These are phyloP conservation scores for Euphorbia tirucalli DNA, from an alignment of 345 rosid species.

Conservation along the genomic window DNA sequence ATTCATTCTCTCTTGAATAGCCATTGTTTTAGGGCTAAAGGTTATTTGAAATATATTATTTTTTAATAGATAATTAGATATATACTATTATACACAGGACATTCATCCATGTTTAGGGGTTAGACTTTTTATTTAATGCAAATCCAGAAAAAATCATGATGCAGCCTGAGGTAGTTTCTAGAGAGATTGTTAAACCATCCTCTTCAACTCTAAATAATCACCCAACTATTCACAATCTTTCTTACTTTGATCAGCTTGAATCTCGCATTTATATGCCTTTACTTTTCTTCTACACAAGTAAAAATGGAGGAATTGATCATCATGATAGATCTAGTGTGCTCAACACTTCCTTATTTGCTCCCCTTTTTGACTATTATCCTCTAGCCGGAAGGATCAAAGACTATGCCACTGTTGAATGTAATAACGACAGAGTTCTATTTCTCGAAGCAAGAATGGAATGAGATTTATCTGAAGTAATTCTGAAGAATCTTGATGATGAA, in stretches of 20 bases:
- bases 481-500: background rate
- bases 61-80: too few species aligned
- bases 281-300: constrained; percentile 12
- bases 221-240: constrained; percentile 19
- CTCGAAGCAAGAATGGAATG: background rate
- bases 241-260: constrained; percentile 34
- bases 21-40: too few species aligned
- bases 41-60: too few species aligned
- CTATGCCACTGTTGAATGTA: constrained; percentile 26
- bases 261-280: constrained; percentile 17
- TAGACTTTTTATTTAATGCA: too few species aligned
- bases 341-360: constrained; percentile 39
- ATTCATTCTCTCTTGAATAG: too few species aligned
- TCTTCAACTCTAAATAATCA: background rate
- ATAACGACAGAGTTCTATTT: constrained; percentile 17
- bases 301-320: background rate
- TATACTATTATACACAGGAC: too few species aligned
- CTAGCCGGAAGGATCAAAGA: constrained; percentile 41
- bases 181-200: background rate
- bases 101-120: too few species aligned
- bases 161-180: background rate
- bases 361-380: constrained; percentile 43
- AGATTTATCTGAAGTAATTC: background rate
- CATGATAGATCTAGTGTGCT: constrained; percentile 16
- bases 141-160: too few species aligned